Percentiles rank a stretch among this genome's conserved stretches.
These are phyloP conservation scores for Epichloe gansuensis DNA, from an alignment of 2,329 filamentous ascomycete genomes.

Conservation along the genomic window DNA sequence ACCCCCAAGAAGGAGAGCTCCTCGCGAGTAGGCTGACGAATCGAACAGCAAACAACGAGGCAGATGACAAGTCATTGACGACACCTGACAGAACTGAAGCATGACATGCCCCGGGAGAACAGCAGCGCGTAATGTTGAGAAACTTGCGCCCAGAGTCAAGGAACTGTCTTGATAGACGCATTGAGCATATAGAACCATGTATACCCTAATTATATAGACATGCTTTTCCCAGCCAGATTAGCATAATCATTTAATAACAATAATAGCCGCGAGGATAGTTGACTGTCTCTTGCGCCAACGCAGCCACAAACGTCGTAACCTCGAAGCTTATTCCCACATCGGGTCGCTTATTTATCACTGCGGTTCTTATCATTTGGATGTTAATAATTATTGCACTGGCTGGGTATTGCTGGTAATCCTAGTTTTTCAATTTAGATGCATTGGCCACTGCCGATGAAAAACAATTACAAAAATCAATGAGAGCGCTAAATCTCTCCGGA, in stretches of 20 bases:
- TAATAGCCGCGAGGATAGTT: no score
- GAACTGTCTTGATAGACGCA: not conserved
- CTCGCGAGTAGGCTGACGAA: not conserved
- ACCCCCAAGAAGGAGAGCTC: not conserved
- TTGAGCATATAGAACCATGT: not conserved
- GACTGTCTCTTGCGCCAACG: no score
- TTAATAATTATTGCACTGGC: no score
- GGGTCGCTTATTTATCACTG: no score
- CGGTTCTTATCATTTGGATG: no score
- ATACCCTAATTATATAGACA: not conserved
- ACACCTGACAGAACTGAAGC: not conserved
- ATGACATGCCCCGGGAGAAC: not conserved
- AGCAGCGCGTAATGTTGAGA: not conserved
- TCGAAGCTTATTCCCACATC: no score
- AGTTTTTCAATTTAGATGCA: no score
- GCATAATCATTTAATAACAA: not conserved
- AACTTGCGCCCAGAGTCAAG: not conserved
- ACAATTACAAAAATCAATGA: no score
- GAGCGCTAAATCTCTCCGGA: no score
- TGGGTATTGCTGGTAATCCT: no score
- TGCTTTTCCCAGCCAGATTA: not conserved
- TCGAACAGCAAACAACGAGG: not conserved
- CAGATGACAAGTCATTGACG: not conserved
- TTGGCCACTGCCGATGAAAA: no score
- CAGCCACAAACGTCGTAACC: no score